Percentiles rank a stretch among this genome's conserved stretches.
Evolutionary conservation across 495 filamentous ascomycete genomes (phyloP).

Genomic region (Aspergillus cavernicola): DNA sequence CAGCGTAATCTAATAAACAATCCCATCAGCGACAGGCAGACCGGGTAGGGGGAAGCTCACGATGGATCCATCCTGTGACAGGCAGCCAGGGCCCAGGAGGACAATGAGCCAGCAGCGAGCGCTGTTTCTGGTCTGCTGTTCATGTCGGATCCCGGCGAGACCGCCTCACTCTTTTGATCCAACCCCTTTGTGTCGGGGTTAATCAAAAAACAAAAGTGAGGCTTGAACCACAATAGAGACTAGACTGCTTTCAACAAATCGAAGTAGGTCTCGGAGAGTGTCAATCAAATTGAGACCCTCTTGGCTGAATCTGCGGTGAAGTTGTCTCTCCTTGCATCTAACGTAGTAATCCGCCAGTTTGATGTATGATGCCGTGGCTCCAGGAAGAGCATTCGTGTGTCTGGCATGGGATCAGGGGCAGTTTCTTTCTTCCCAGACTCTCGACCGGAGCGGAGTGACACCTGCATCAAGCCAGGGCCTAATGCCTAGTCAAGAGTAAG

Average conservation of each 20-base stretch:
- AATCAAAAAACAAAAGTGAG: slow-evolving; percentile 26
- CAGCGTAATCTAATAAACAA: slow-evolving; percentile 6
- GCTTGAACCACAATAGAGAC: slow-evolving; percentile 21
- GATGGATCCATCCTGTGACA: slow-evolving; percentile 12
- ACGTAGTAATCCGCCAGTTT: slow-evolving; percentile 26
- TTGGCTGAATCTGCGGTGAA: slow-evolving; percentile 24
- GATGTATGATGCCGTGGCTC: slow-evolving; percentile 40
- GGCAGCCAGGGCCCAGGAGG: too few species aligned
- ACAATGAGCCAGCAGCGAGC: slow-evolving; percentile 4
- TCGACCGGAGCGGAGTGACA: too few species aligned
- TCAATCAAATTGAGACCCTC: slow-evolving; percentile 6
- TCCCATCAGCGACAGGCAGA: slow-evolving; percentile 11
- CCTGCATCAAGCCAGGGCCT: slow-evolving; percentile 14
- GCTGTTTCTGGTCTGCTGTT: slow-evolving; percentile 14
- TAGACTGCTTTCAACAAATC: slow-evolving; percentile 18
- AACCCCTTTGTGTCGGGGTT: slow-evolving; percentile 34
- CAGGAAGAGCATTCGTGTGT: slow-evolving; percentile 25
- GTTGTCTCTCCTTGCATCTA: slow-evolving; percentile 17
- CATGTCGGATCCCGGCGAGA: slow-evolving; percentile 24
- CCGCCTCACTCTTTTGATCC: slow-evolving; percentile 45
- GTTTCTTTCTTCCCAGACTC: too few species aligned
- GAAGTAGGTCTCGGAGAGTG: slow-evolving; percentile 1
- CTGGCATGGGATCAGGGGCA: not conserved
- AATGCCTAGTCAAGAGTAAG: too few species aligned
- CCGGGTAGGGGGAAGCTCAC: slow-evolving; percentile 1